Base-by-base conservation (phyloP, 169 alveolate genomes). In the Plasmodium yoelii region DNA sequence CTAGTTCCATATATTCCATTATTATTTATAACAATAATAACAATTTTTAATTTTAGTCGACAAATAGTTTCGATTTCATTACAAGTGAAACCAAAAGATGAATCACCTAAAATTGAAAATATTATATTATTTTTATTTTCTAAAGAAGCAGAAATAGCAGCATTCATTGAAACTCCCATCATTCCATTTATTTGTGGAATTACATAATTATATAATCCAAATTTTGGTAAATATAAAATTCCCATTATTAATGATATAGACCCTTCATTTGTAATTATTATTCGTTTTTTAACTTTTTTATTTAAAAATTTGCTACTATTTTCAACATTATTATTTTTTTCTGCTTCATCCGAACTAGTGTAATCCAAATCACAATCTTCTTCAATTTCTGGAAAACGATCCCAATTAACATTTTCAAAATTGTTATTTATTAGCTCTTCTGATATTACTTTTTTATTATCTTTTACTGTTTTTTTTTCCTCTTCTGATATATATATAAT, bases 121-220 rank as follows among this genome's bases (percentile, higher is more conserved):
- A 53, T 53, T 6, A 80, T 26, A 56, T 65, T 67, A 26, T 51
- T 60, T 18, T 63, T 70, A 67, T 80, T 24, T 18, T 80, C 53
- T 47, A 80, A 56, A 13, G 90, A 69, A 13, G 84, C 80, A 53
- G 65, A 26, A 8, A 80, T 80, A 55, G 73, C 39, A 51, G 90
- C 90, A 60, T 80, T 80, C 90, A 80, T 80, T 55, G 90, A 65
- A 34, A 80, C 49, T 13, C 90, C 90, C 90, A 80, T 80, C 90
- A 80, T 80, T 6, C 90, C 90, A 64, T 80, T 80, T 7, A 67
- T 80, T 60, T 80, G 90, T 6, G 90, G 90, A 28, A 80, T 55
- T 3, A 67, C 84, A 56, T 55, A 80, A 67, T 65, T 80, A 18
- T 28, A 80, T 18, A 71, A 70, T n/a, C 90, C 90, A 59, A 80